Evolutionary conservation across 2,329 filamentous ascomycete genomes (phyloP), one percentile per base, ranked within the genome.

Genomic region (Microascus cirrosus): DNA sequence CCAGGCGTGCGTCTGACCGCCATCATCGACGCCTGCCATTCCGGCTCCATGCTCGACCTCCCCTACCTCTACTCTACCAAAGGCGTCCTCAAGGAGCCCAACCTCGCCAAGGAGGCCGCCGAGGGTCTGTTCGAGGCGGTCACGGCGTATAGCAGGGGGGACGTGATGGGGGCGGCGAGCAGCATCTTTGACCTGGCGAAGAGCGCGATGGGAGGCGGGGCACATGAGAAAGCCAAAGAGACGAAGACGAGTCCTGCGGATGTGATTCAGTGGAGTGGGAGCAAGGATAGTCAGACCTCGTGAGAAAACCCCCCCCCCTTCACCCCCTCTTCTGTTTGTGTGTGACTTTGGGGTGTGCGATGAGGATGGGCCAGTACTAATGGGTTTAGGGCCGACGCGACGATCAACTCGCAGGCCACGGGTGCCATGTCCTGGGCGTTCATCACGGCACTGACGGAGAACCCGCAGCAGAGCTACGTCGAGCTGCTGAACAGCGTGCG

Each of bases 381-480:
- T 63, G 55, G 20, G 18, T n/a, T 18, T 64, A 92, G 89, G 61
- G 86, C 88, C 71, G 91, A 96, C 70, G 90, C 91, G 15, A 86
- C 83, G 36, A 95, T 95, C 63, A 81, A 78, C 24, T 86, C 89
- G 60, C 81, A 95, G 73, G 90, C 91, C 51, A 95, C 91, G 0
- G 91, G 91, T 58, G 91, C 91, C 69, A 95, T 96, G 90, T 93
- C 89, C 4, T 95, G 87, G 83, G 91, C 91, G 5, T 96, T 96
- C 70, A 90, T 96, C 69, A 83, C 80, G 3, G 84, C 90, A 25
- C 79, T 95, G 65, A 89, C 87, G 77, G 89, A 91, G 77, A 93
- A 93, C 68, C 89, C 89, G 0, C 86, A 94, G 69, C 90, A 95
- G 75, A 94, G 88, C 73, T 96, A 96, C 68, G 87, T 95, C 55